Evolutionary conservation across 331 rosid species (phyloP), one percentile per base, ranked within the genome.

Genomic region (Erythrophleum ivorense): DNA sequence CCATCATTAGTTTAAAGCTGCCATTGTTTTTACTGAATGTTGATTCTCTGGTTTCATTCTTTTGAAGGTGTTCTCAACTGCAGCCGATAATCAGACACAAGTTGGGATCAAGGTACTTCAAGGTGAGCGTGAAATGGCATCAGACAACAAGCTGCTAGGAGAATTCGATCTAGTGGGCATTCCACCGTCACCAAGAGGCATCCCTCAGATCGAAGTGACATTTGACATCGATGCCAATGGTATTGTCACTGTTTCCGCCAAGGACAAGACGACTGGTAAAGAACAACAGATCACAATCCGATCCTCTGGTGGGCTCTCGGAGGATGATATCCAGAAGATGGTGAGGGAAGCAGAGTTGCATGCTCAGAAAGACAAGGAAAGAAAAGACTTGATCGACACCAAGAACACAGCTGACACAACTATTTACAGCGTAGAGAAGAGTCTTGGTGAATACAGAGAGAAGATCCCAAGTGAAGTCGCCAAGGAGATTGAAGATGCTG

Each of bases 61-160:
- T n/a, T n/a, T n/a, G n/a, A n/a, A n/a, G n/a, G n/a, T n/a, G n/a
- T n/a, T n/a, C n/a, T n/a, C n/a, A n/a, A 80, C 91, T n/a, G n/a
- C n/a, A n/a, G n/a, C n/a, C n/a, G n/a, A n/a, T n/a, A n/a, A n/a
- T n/a, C n/a, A n/a, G n/a, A n/a, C n/a, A n/a, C n/a, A n/a, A n/a
- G n/a, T n/a, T n/a, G n/a, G n/a, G n/a, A n/a, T n/a, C n/a, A n/a
- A 90, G 92, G 97, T 93, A 71, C 76, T 93, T 29, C 97, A 94
- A 82, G 98, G 98, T 38, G 98, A 94, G 88, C 87, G 98, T 24
- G 97, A 94, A 86, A 94, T 94, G 98, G 98, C 98, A 24, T 6
- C 90, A 0, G 97, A 94, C 86, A 94, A 94, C 92, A 94, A 92
- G 80, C 59, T 83, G 80, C 84, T 94, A 15, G 97, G 98, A 49